Evolutionary conservation across 345 rosid genomes (phyloP).

Genomic region (Raphanus sativus): DNA sequence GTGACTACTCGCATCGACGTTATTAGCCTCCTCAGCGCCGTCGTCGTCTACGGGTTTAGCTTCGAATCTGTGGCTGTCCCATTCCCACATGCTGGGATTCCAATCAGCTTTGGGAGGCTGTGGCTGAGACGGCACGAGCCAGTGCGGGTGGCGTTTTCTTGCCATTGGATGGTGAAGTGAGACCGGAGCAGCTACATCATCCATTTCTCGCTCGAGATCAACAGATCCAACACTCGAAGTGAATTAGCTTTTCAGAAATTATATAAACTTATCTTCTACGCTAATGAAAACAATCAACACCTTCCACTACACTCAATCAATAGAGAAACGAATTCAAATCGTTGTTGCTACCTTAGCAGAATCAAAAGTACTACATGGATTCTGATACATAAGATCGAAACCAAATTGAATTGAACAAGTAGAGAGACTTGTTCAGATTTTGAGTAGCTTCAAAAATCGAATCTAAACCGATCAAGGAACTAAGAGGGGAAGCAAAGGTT

Average conservation of each 20-base stretch:
- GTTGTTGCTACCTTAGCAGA: conserved; percentile 11
- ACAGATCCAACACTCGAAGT: background rate
- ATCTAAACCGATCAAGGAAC: conserved; percentile 22
- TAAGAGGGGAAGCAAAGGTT: background rate
- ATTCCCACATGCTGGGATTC: conserved; percentile 70
- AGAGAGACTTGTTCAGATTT: conserved; percentile 25
- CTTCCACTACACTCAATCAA: background rate
- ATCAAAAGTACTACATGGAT: background rate
- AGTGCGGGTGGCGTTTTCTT: conserved; percentile 48
- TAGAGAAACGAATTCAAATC: background rate
- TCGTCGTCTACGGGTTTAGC: conserved; percentile 48
- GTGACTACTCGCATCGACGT: conserved; percentile 1
- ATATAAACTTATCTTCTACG: background rate
- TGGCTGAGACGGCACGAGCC: conserved; percentile 23
- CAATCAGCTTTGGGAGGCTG: conserved; percentile 45
- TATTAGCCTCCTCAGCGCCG: conserved; percentile 14
- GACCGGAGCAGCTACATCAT: conserved; percentile 55
- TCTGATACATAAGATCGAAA: too few relatives aligned
- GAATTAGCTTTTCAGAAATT: background rate
- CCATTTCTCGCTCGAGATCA: conserved; percentile 47
- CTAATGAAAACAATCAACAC: conserved; percentile 7
- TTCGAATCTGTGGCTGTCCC: conserved; percentile 68
- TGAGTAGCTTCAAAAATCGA: background rate
- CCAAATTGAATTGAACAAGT: background rate
- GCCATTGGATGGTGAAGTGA: conserved; percentile 52